Percentiles rank a stretch among this genome's conserved stretches.
Evolutionary conservation across 1,284 basidiomycete genomes (phyloP).

Genomic region (Tremellales sp.): DNA sequence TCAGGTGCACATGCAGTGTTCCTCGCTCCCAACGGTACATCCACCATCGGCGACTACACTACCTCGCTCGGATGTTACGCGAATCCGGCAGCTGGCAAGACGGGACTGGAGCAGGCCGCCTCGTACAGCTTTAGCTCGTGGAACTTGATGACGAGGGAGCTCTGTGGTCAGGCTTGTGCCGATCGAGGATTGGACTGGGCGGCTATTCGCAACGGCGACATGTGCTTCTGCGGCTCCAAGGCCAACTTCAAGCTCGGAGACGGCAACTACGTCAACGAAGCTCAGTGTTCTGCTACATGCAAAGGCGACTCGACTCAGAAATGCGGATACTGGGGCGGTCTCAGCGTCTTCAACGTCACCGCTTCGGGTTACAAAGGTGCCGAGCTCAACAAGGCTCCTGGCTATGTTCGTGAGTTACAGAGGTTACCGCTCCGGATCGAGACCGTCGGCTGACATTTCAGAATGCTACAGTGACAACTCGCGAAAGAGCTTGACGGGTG

Average conservation of each 20-base stretch:
- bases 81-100: background rate
- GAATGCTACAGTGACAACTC: background rate
- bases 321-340: conserved; percentile 13
- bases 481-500: background rate
- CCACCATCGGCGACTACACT: background rate
- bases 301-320: conserved; percentile 16
- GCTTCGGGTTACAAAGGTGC: background rate
- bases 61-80: conserved; percentile 12
- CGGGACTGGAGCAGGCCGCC: background rate
- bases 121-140: conserved; percentile 11
- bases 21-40: conserved; percentile 12
- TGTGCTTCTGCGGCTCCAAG: background rate
- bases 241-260: background rate
- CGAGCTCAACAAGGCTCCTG: background rate
- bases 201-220: background rate
- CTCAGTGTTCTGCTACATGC: conserved; percentile 12
- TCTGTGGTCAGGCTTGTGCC: conserved; percentile 10
- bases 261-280: conserved; percentile 2
- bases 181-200: background rate
- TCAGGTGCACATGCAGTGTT: conserved; percentile 9
- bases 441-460: background rate
- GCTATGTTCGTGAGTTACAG: background rate
- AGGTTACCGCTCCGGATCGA: background rate
- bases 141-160: conserved; percentile 3
- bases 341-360: conserved; percentile 5